phyloP scores from a whole-genome alignment of 148 eudicot genomes.

The Salicornia ramosissima region DNA sequence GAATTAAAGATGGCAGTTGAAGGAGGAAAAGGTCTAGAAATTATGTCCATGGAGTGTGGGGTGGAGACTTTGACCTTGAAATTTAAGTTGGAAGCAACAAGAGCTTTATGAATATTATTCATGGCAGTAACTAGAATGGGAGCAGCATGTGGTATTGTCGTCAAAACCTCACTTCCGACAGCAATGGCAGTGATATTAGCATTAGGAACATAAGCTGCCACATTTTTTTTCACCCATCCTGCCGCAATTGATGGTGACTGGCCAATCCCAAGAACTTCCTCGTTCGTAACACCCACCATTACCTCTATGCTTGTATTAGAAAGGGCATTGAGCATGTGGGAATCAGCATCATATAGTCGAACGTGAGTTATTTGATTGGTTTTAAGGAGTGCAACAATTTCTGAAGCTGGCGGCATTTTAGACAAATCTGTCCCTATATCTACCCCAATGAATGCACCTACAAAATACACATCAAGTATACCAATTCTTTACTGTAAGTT shows the following conservation, averaged over 20 bases:
- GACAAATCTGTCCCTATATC: slow-evolving; percentile 66
- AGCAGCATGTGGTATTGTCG: slow-evolving; percentile 68
- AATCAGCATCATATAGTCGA: slow-evolving; percentile 73
- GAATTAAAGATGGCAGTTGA: slow-evolving; percentile 77
- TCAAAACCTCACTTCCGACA: slow-evolving; percentile 77
- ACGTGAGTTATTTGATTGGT: slow-evolving; percentile 68
- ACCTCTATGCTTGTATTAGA: slow-evolving; percentile 77
- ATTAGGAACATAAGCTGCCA: slow-evolving; percentile 70
- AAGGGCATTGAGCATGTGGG: slow-evolving; percentile 65
- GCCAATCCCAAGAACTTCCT: slow-evolving; percentile 64
- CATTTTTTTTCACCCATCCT: slow-evolving; percentile 68
- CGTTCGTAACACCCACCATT: slow-evolving; percentile 73
- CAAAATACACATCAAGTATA: slow-evolving; percentile 5
- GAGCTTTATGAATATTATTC: slow-evolving; percentile 74
- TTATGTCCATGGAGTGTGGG: slow-evolving; percentile 78
- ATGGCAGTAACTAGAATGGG: slow-evolving; percentile 67
- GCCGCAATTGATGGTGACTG: slow-evolving; percentile 70
- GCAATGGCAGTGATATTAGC: slow-evolving; percentile 81
- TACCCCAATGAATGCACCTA: slow-evolving; percentile 69
- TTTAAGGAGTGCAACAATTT: slow-evolving; percentile 53
- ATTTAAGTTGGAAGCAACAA: slow-evolving; percentile 76
- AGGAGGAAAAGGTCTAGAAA: slow-evolving; percentile 81
- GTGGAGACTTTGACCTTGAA: slow-evolving; percentile 77
- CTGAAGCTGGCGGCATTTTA: slow-evolving; percentile 55
- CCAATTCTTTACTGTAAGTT: background rate